Evolutionary conservation across 352 stramenopile species (phyloP), one percentile per base, ranked within the genome.

Genomic region (Phytophthora pinifolia): DNA sequence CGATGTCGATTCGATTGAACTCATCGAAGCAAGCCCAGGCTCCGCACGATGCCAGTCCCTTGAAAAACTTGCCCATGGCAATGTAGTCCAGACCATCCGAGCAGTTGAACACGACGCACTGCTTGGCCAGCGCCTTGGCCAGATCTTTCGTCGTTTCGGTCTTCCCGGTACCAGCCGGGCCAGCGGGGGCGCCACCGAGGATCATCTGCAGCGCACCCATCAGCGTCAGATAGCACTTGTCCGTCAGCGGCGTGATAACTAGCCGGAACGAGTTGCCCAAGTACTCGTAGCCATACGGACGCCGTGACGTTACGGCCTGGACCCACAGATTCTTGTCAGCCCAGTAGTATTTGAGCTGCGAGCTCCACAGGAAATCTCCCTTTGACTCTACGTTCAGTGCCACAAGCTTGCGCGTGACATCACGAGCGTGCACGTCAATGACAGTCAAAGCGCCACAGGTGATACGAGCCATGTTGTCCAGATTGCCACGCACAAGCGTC

Each of bases 121-220:
- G 94, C 48, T 97, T 98, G 2, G 94, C 94, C 0, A 98, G 70
- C 5, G 92, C 94, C 50, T 98, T 98, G 2, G 94, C 90, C 25
- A 97, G 54, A 79, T 97, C 92, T 66, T 98, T 98, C 2, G 94
- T 98, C 6, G 92, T 98, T 66, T 98, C 94, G 0, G 94, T 98
- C 66, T 98, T 98, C 20, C 94, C 94, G 1, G 94, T 98, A 15
- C 94, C 94, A 18, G 93, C 94, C 17, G 94, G 94, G 0, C 94
- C 94, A 13, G 93, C 94, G 0, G 94, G 94, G 0, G 94, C 92
- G 6, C 94, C 94, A 34, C 94, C 94, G 1, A 98, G 65, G 34
- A 96, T 98, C 92, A 98, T 98, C 62, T 98, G 94, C 17, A 98
- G 56, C 2, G 94, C 94, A 13, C 92, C 92, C 94, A 98, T 98